Conservation (phyloP, 768 basidiomycete species). For the Podaxis pistillaris region DNA sequence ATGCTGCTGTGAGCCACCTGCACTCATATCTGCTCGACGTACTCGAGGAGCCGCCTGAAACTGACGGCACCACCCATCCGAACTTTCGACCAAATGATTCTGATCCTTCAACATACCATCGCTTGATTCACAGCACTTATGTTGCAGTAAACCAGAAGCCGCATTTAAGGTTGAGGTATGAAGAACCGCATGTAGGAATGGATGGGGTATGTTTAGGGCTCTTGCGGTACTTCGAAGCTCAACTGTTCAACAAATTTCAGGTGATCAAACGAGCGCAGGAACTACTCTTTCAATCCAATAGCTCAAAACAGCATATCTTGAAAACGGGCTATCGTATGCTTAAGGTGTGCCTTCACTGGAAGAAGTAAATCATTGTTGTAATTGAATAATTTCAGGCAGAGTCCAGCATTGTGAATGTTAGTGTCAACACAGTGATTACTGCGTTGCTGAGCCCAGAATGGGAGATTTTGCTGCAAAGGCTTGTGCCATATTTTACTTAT, state of each 20-base stretch:
- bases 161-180: not conserved
- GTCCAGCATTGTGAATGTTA: constrained; percentile 52
- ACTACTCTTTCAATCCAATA: constrained; percentile 43
- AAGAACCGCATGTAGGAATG: constrained; percentile 9
- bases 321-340: constrained; percentile 66
- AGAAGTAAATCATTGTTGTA: not conserved
- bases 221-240: not conserved
- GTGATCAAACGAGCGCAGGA: constrained; percentile 62
- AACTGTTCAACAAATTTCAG: constrained; percentile 30
- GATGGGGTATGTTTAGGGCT: constrained; percentile 30
- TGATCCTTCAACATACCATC: constrained; percentile 29
- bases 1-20: constrained; percentile 36
- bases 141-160: not conserved
- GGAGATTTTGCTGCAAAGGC: constrained; percentile 65
- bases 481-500: constrained; percentile 12
- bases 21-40: constrained; percentile 38
- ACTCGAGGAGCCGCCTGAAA: constrained; percentile 22
- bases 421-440: constrained; percentile 75
- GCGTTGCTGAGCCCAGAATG: constrained; percentile 65
- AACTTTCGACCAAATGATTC: constrained; percentile 18
- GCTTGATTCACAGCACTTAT: constrained; percentile 22
- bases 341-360: constrained; percentile 18
- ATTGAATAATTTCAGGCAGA: not conserved
- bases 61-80: not conserved
- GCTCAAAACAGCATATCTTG: constrained; percentile 52